Evolutionary conservation across 352 stramenopile genomes (phyloP), one percentile per base, ranked within the genome.

Genomic region (Pythium coloratum): DNA sequence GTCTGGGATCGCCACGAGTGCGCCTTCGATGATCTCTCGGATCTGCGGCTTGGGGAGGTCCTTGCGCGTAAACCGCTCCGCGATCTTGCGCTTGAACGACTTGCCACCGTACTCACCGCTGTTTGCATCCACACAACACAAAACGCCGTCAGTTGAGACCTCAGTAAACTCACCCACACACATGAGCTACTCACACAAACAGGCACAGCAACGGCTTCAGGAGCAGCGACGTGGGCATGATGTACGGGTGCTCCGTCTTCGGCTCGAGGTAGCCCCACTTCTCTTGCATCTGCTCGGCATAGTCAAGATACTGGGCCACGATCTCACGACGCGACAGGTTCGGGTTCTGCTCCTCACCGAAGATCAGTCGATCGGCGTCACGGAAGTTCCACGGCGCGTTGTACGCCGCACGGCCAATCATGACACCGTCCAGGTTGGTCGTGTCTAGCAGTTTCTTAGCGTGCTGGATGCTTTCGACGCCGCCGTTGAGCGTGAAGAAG

Each of bases 401-500:
- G 75, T 96, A 98, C 54, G 92, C 90, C 6, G 81, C 90, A 16
- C 92, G 80, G 8, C 92, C 92, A 46, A 98, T 92, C 92, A 98
- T 98, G 30, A 97, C 84, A 14, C 91, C 90, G 59, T 96, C 81
- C 7, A 97, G 62, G 40, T 89, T 77, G 12, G 78, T 83, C 30
- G 74, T 78, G 46, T 96, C 76, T 13, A 99, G 83, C 53, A 98
- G 71, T 36, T 92, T 79, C 64, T 93, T 84, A 9, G 92, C 96
- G 42, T 98, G 84, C 59, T 96, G 78, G 49, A 99, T 92, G 53
- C 87, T 98, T 18, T 89, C 83, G 38, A 99, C 84, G 20, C 96
- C 97, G 34, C 97, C 98, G 81, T 99, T 99, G n/a, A 99, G 77
- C 13, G 93, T 98, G 76, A 99, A 98, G 3, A 77, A 81, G 38